Evolutionary conservation across 2,329 filamentous ascomycete genomes (phyloP).

Genomic region (Alternaria sp.): DNA sequence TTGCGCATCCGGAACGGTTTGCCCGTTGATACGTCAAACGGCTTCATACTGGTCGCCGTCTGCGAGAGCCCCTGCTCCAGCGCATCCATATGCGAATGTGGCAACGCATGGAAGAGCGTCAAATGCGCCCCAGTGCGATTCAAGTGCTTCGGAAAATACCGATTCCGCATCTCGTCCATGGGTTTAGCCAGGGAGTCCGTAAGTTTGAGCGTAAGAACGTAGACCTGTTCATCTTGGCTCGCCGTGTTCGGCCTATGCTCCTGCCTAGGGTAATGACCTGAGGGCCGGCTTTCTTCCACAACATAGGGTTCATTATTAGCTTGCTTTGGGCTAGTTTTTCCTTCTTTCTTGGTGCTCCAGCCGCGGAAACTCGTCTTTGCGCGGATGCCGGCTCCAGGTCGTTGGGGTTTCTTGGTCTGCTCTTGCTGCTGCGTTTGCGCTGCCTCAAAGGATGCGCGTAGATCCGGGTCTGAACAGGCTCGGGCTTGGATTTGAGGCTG

Average conservation of each 20-base stretch:
- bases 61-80: conserved; percentile 48
- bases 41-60: conserved; percentile 38
- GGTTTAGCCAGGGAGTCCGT: conserved; percentile 50
- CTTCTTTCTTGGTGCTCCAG: conserved; percentile 21
- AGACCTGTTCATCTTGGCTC: conserved; percentile 47
- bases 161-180: conserved; percentile 51
- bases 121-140: conserved; percentile 57
- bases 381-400: conserved; percentile 20
- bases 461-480: conserved; percentile 20
- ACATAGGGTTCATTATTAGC: conserved; percentile 11
- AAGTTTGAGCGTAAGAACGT: conserved; percentile 55
- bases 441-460: conserved; percentile 20
- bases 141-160: conserved; percentile 55
- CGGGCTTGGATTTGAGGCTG: conserved; percentile 25
- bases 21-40: conserved; percentile 51
- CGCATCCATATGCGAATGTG: conserved; percentile 48
- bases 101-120: conserved; percentile 58
- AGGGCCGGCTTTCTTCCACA: conserved; percentile 14
- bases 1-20: conserved; percentile 53
- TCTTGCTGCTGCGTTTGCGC: conserved; percentile 1
- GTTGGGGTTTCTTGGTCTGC: conserved; percentile 18
- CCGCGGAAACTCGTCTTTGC: conserved; percentile 28
- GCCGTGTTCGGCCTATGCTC: conserved; percentile 46
- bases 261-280: conserved; percentile 16
- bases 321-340: conserved; percentile 5